Conservation (phyloP, 2,329 filamentous ascomycete genomes). For the Sporothrix mexicana region DNA sequence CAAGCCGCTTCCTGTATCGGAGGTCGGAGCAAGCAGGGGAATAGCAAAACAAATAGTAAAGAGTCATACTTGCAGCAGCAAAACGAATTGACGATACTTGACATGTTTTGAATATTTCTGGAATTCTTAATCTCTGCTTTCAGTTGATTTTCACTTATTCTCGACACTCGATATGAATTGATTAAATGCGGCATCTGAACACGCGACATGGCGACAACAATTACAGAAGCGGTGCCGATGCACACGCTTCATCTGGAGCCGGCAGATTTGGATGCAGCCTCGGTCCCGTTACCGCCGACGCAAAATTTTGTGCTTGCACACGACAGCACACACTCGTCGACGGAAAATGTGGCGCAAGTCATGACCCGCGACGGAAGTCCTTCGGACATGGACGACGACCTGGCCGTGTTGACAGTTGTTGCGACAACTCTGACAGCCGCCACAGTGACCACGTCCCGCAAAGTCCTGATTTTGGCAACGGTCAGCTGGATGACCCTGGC, state of each 20-base stretch:
- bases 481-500: conserved; percentile 40
- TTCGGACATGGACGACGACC: not conserved
- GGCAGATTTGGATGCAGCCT: not conserved
- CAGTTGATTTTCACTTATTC: not conserved
- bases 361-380: not conserved
- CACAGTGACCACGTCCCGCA: conserved; percentile 4
- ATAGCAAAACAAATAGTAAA: not conserved
- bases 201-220: not conserved
- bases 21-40: not conserved
- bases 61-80: not conserved
- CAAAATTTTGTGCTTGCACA: not conserved
- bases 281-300: not conserved
- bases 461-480: not conserved
- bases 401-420: not conserved
- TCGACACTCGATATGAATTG: too few relatives aligned
- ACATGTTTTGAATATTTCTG: too few relatives aligned
- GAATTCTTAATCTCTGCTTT: too few relatives aligned
- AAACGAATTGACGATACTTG: too few relatives aligned
- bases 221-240: not conserved
- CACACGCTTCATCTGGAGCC: not conserved
- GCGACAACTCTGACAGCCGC: not conserved
- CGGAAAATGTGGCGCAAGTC: not conserved
- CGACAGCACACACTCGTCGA: not conserved
- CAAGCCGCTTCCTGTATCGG: not conserved
- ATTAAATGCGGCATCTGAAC: not conserved